A percentile compares a stretch with the other conserved stretches of the same genome.
These are phyloP conservation scores for Argentina anserina DNA, from an alignment of 306 rosid species.

Conservation along the genomic window DNA sequence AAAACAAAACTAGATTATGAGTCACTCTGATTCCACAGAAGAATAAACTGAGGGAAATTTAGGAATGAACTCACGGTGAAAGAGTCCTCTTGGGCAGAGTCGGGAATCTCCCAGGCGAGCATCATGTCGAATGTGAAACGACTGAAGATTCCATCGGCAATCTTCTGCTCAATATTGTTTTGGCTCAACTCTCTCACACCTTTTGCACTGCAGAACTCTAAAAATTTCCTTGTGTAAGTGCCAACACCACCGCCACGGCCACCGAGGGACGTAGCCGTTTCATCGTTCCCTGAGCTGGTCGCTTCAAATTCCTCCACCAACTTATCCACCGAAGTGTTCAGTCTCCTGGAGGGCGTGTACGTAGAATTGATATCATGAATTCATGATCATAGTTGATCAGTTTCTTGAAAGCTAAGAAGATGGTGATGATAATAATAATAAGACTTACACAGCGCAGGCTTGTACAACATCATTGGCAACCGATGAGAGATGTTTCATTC, in stretches of 20 bases:
- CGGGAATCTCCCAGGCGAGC: slow-evolving; percentile 90
- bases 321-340: slow-evolving; percentile 45
- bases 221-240: slow-evolving; percentile 49
- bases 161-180: slow-evolving; percentile 41
- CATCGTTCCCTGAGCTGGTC: slow-evolving; percentile 36
- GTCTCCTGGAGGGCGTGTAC: slow-evolving; percentile 29
- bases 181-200: slow-evolving; percentile 35
- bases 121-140: slow-evolving; percentile 73
- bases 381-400: neutral
- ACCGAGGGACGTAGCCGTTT: neutral
- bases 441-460: slow-evolving; percentile 34
- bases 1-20: neutral
- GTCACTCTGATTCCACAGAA: neutral
- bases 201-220: slow-evolving; percentile 73
- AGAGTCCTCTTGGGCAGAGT: slow-evolving; percentile 40
- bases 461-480: slow-evolving; percentile 41
- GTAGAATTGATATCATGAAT: neutral
- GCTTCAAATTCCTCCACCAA: slow-evolving; percentile 67
- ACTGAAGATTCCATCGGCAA: slow-evolving; percentile 52
- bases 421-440: neutral
- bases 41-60: neutral
- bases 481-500: slow-evolving; percentile 37
- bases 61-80: slow-evolving; percentile 25
- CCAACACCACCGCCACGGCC: neutral
- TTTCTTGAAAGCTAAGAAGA: neutral